Evolutionary conservation across 108 stramenopile species (phyloP).

Genomic region (Schizochytrium sp.): DNA sequence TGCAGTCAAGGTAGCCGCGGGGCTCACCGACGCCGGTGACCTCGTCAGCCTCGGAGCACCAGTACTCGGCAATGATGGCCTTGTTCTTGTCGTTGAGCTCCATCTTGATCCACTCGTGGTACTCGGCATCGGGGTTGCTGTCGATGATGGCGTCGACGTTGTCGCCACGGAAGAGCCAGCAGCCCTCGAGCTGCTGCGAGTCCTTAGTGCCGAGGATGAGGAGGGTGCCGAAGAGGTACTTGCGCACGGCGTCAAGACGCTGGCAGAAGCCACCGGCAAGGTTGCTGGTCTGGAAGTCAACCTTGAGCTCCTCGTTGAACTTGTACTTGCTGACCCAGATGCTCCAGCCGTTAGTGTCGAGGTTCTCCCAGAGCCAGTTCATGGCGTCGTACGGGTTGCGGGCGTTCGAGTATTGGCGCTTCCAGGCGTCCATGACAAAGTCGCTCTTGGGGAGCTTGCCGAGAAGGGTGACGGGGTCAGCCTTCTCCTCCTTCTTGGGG

Average conservation of each 20-base stretch:
- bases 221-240: conserved; percentile 69
- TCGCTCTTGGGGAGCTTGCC: not conserved
- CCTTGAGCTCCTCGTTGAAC: conserved; percentile 65
- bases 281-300: conserved; percentile 62
- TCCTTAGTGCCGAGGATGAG: conserved; percentile 60
- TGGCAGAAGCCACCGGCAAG: conserved; percentile 67
- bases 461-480: conserved; percentile 24
- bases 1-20: conserved; percentile 42
- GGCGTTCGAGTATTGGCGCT: conserved; percentile 18
- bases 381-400: conserved; percentile 53
- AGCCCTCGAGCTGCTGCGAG: conserved; percentile 45
- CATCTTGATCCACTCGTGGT: conserved; percentile 65
- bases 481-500: conserved; percentile 40
- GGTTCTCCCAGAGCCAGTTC: conserved; percentile 59
- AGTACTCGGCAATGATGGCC: conserved; percentile 46
- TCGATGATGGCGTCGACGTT: conserved; percentile 48
- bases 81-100: conserved; percentile 52
- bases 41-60: conserved; percentile 44
- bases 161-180: conserved; percentile 63
- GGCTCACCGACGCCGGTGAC: conserved; percentile 43
- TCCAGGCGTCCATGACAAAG: conserved; percentile 24
- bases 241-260: conserved; percentile 62
- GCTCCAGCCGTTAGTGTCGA: conserved; percentile 58
- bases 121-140: conserved; percentile 63
- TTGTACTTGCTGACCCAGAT: conserved; percentile 63